Evolutionary conservation across 768 basidiomycete species (phyloP), one percentile per base, ranked within the genome.

Genomic region (Amanita phalloides): DNA sequence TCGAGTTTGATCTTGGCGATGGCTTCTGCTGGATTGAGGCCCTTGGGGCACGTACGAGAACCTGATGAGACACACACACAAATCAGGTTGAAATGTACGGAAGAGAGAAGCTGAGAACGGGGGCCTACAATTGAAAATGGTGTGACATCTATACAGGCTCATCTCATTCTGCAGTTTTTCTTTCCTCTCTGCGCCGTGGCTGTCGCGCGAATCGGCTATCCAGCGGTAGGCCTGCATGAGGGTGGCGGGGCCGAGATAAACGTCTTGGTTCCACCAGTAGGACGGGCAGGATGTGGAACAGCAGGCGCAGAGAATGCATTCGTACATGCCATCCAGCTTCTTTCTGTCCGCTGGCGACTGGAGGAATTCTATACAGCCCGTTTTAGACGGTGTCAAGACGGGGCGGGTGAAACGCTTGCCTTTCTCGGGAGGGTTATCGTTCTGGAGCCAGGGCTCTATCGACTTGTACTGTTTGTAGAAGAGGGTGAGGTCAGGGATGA

Each of bases 391-490:
- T 17, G n/a, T 21, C 7, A 42, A 7, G 14, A 30, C 4, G 3
- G 20, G 25, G 17, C 17, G 13, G 1, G 23, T 17, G 33, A 17
- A n/a, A 20, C 2, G 54, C 62, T 17, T 45, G 68, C 73, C 81
- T 55, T 82, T 69, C 57, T 75, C 88, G 2, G 93, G 93, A 0
- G 86, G 86, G 67, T 88, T 90, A 66, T 92, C 86, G 68, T 92
- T 93, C 75, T 95, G 85, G 35, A 97, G 78, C 75, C 84, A 98
- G 4, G 95, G 95, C 67, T 99, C 84, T 68, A 99, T 95, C 14
- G 93, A 94, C 72, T 98, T 98, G 87, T 99, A 98, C 66, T 99
- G 96, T 68, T 98, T 97, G 83, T 93, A 94, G 79, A 94, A 94
- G 57, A 81, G 81, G 8, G 87, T 89, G 58, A 89, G 73, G 72